These are phyloP conservation scores for Erythrobasidium yunnanense DNA, from an alignment of 768 basidiomycete species.

Conservation along the genomic window DNA sequence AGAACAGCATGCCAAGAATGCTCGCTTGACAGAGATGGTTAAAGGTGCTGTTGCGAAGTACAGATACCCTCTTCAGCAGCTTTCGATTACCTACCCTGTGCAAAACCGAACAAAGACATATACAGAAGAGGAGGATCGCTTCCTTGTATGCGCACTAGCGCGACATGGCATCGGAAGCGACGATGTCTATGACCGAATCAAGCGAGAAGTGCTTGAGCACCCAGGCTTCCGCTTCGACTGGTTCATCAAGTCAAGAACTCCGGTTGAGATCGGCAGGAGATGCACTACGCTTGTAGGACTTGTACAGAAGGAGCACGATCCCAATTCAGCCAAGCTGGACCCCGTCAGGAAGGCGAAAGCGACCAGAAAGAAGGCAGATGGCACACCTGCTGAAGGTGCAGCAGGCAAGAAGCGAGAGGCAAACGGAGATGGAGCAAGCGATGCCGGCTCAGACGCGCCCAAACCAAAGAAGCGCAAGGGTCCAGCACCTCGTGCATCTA, in stretches of 20 bases:
- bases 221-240: conserved; percentile 95
- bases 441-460: conserved; percentile 20
- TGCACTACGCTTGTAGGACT: conserved; percentile 77
- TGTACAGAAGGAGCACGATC: conserved; percentile 80
- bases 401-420: conserved; percentile 5
- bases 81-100: conserved; percentile 76
- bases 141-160: conserved; percentile 75
- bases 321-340: conserved; percentile 49
- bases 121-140: conserved; percentile 91
- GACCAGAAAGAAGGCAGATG: neutral
- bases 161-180: conserved; percentile 77
- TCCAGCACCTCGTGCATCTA: too few relatives aligned
- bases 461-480: too few relatives aligned
- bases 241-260: conserved; percentile 73
- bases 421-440: conserved; percentile 4
- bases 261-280: conserved; percentile 74
- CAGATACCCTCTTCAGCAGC: conserved; percentile 87
- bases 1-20: conserved; percentile 65
- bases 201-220: conserved; percentile 90
- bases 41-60: conserved; percentile 71
- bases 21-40: conserved; percentile 66
- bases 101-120: conserved; percentile 57
- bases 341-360: conserved; percentile 32
- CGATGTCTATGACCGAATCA: conserved; percentile 83
- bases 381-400: neutral